Evolutionary conservation across 495 filamentous ascomycete genomes (phyloP).

Genomic region (Ramalina intermedia): DNA sequence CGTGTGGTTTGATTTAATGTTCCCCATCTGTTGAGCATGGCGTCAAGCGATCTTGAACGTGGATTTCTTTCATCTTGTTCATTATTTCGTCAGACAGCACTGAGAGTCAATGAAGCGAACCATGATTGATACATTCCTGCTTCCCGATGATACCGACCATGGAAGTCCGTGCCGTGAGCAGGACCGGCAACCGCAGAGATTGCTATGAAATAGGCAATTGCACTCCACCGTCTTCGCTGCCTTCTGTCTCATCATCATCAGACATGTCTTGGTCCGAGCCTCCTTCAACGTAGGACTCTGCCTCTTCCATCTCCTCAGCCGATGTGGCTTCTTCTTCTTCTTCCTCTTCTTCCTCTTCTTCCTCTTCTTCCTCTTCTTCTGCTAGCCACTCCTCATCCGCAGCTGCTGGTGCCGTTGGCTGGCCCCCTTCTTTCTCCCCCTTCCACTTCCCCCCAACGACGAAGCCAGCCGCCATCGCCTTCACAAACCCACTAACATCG

Average conservation of each 20-base stretch:
- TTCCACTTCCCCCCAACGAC: constrained; percentile 1
- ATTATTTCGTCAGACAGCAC: too few relatives aligned
- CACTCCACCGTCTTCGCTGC: background rate
- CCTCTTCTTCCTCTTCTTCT: background rate
- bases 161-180: background rate
- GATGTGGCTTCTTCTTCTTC: background rate
- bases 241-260: background rate
- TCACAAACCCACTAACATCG: constrained; percentile 13
- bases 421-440: background rate
- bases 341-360: background rate
- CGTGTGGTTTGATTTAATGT: too few relatives aligned
- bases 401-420: background rate
- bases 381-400: background rate
- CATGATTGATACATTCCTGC: background rate
- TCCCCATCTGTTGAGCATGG: too few relatives aligned
- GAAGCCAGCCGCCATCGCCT: background rate
- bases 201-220: too few relatives aligned
- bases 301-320: background rate
- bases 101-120: too few relatives aligned
- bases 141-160: background rate
- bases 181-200: background rate
- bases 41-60: too few relatives aligned
- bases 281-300: background rate
- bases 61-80: too few relatives aligned
- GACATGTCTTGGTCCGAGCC: background rate